Percentiles rank a stretch among this genome's conserved stretches.
Evolutionary conservation across 2,329 filamentous ascomycete genomes (phyloP).

Genomic region (Epichloe brachyelytri): DNA sequence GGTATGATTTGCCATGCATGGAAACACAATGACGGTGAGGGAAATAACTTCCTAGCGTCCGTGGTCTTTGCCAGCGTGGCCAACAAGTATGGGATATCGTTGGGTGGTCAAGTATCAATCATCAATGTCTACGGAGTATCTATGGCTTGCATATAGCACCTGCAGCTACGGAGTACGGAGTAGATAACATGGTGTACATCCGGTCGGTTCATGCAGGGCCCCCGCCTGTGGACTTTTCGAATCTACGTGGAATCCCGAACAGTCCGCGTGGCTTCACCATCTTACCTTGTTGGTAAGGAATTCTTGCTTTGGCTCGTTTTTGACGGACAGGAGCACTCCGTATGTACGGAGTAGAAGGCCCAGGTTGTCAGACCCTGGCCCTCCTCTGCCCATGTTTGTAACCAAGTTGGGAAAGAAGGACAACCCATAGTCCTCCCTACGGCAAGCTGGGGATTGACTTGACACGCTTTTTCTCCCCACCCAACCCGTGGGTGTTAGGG

Average conservation of each 20-base stretch:
- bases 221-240: background rate
- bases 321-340: background rate
- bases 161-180: slow-evolving; percentile 1
- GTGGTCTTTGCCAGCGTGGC: background rate
- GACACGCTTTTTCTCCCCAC: no score
- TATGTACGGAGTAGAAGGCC: background rate
- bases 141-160: slow-evolving; percentile 14
- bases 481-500: background rate
- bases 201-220: slow-evolving; percentile 8
- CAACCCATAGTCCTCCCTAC: no score
- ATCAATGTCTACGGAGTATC: background rate
- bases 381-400: background rate
- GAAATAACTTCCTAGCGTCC: background rate
- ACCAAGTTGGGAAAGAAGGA: background rate
- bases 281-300: background rate
- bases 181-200: background rate
- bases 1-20: background rate
- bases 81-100: background rate
- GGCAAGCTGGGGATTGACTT: no score
- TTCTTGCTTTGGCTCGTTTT: background rate
- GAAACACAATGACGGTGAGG: background rate
- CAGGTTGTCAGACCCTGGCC: background rate
- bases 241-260: background rate
- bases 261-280: background rate
- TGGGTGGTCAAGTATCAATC: no score